Evolutionary conservation across 176 grass and related monocot species (phyloP).

Genomic region (Carex littledalei): DNA sequence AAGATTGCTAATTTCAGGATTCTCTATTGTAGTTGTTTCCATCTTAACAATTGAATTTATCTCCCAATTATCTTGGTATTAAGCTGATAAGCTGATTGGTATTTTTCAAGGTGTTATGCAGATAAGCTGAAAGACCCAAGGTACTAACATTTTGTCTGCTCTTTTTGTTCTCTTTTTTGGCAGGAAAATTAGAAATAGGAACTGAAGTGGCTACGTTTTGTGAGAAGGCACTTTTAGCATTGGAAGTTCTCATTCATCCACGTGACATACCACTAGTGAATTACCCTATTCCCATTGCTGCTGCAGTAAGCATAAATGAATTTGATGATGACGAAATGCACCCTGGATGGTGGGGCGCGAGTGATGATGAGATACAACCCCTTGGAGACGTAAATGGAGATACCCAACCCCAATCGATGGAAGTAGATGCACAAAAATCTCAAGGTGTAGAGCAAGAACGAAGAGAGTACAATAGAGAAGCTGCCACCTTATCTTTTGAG

Average conservation of each 20-base stretch:
- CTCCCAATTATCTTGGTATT: neutral
- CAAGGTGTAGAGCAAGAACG: constrained; percentile 22
- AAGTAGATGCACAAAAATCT: constrained; percentile 29
- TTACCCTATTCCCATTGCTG: constrained; percentile 11
- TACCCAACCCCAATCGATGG: constrained; percentile 1
- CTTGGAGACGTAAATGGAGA: constrained; percentile 5
- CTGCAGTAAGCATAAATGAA: constrained; percentile 22
- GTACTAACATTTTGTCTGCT: neutral
- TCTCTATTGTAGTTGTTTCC: neutral
- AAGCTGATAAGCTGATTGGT: neutral
- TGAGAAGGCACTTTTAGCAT: constrained; percentile 46
- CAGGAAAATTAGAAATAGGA: constrained; percentile 78
- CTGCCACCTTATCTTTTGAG: neutral
- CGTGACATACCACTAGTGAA: constrained; percentile 50
- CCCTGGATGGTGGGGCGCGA: constrained; percentile 39
- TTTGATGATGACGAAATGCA: constrained; percentile 40
- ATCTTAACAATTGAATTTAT: neutral
- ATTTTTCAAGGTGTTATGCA: neutral
- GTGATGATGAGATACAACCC: constrained; percentile 31
- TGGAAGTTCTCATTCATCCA: constrained; percentile 88
- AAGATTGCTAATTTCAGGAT: neutral
- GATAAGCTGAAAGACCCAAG: neutral
- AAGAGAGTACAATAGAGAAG: neutral
- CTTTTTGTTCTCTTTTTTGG: constrained; percentile 22
- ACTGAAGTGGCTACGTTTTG: constrained; percentile 56